phyloP scores from a whole-genome alignment of 441 rosid species.

The Populus tomentosa region DNA sequence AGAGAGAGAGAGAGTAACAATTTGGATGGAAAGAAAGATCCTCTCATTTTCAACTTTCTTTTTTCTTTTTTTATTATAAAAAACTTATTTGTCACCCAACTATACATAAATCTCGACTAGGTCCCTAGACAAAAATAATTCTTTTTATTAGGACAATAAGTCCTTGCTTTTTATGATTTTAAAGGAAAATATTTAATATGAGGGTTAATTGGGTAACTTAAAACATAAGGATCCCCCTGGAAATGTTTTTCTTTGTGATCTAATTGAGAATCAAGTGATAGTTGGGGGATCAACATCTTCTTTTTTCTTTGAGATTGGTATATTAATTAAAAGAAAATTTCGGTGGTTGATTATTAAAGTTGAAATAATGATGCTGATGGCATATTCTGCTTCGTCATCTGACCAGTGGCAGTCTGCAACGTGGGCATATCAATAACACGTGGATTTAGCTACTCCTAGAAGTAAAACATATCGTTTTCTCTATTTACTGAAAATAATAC shows the following conservation, averaged over 20 bases:
- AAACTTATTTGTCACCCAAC: background rate
- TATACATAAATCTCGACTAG: no score
- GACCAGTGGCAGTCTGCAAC: background rate
- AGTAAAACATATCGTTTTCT: background rate
- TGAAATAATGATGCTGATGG: no score
- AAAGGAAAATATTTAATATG: background rate
- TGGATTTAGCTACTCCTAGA: background rate
- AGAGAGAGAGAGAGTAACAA: background rate
- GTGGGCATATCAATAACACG: background rate
- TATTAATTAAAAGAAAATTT: no score
- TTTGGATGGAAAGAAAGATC: background rate
- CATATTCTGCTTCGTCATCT: background rate
- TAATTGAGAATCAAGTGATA: no score
- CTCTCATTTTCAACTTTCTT: background rate
- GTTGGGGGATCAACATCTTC: no score
- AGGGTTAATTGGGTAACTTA: background rate
- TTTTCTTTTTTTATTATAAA: no score
- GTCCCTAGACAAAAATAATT: background rate
- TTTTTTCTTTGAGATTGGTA: background rate
- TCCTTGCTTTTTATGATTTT: no score
- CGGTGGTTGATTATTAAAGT: no score
- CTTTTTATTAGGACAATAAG: background rate
- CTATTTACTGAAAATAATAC: background rate
- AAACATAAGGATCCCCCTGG: background rate
- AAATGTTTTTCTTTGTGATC: background rate